These are phyloP conservation scores for Metschnikowia kunwiensis DNA, from an alignment of 805 yeast species.

Conservation along the genomic window DNA sequence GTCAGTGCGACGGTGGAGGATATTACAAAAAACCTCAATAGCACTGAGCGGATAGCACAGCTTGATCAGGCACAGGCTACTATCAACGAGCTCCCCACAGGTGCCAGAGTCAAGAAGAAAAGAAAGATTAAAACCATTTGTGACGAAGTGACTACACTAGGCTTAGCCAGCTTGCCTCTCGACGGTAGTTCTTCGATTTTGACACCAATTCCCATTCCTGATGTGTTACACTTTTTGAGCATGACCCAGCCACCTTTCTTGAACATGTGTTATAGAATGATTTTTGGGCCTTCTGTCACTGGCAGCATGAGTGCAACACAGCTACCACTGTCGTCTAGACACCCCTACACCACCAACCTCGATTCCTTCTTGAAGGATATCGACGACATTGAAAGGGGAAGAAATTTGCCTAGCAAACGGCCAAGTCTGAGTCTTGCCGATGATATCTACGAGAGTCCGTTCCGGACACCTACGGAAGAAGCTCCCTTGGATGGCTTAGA, in stretches of 20 bases:
- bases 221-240: conserved; percentile 7
- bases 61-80: conserved; percentile 7
- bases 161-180: too few relatives aligned
- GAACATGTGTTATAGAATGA: conserved; percentile 8
- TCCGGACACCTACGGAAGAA: background rate
- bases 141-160: conserved; percentile 5
- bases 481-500: background rate
- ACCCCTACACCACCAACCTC: conserved; percentile 6
- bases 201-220: too few relatives aligned
- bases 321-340: conserved; percentile 13
- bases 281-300: conserved; percentile 7
- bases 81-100: background rate
- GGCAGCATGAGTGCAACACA: background rate
- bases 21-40: conserved; percentile 9
- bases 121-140: conserved; percentile 3
- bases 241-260: conserved; percentile 10
- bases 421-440: conserved; percentile 13
- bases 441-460: background rate
- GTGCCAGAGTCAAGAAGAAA: conserved; percentile 1
- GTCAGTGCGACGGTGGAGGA: conserved; percentile 11
- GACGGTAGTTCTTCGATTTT: too few relatives aligned
- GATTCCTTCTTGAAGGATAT: conserved; percentile 9
- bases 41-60: conserved; percentile 6
- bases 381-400: conserved; percentile 17
- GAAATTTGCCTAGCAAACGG: conserved; percentile 11